Evolutionary conservation across 768 basidiomycete genomes (phyloP), one percentile per base, ranked within the genome.

Genomic region (Suillus plorans): DNA sequence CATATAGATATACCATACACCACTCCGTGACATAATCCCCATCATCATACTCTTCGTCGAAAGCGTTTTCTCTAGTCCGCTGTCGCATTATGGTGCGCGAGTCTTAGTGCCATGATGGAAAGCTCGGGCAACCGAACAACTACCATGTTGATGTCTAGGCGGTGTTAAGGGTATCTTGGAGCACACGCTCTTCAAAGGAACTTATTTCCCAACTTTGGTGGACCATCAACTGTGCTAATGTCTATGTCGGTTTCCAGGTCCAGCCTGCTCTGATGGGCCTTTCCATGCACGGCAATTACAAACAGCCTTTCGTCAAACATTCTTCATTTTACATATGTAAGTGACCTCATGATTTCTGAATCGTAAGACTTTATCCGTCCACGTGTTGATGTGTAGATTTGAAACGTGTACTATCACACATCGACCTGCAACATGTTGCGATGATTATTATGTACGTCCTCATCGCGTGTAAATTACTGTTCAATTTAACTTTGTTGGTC

Each of bases 201-300:
- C 97, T 18, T 95, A 95, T 76, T 96, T 97, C 88, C 93, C 95
- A 0, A 96, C 84, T 99, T 13, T 99, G 97, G 97, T 97, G 95
- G 95, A 94, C 97, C 0, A 98, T 98, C 82, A 99, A 99, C 79
- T 93, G 97, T 68, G 96, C 97, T 60, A 99, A 99, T 74, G 95
- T 98, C 74, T 97, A 97, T 72, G 95, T 99, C 75, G 97, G 97
- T 86, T 99, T 99, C 94, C 97, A 99, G 77, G 97, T 99, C 28
- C 97, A 98, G 72, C 86, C 99, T 53, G 97, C 99, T 84, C 78
- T 99, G 67, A 99, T 97, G 13, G 95, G 95, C 71, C 95, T 96
- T 67, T 96, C 96, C 84, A 96, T 94, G 91, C 96, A 97, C 78
- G 96, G 96, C 71, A 98, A 99, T 44, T 44, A 25, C 25, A 25